Conservation (phyloP, 2,329 filamentous ascomycete species). For the Xylaria sp. region DNA sequence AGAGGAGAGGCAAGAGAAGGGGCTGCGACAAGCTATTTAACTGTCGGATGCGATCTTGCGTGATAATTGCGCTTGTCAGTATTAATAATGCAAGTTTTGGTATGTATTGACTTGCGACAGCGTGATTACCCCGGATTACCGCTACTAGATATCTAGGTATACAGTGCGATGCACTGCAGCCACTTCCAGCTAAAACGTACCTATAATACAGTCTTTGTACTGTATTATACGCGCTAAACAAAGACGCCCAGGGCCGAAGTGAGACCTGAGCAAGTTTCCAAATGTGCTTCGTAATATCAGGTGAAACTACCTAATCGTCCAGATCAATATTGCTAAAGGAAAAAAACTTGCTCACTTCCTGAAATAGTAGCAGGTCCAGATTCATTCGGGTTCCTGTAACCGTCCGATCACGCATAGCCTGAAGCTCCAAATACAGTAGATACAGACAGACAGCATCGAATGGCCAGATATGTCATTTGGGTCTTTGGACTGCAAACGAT, state of each 20-base stretch:
- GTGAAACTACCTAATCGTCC: conserved; percentile 38
- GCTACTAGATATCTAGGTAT: no score
- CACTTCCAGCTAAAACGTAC: no score
- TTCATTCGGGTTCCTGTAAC: not conserved
- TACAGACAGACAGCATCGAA: not conserved
- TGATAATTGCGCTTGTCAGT: conserved; percentile 11
- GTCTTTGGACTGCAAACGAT: conserved; percentile 17
- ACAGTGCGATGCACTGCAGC: no score
- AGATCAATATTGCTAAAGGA: conserved; percentile 14
- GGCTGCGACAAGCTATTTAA: conserved; percentile 30
- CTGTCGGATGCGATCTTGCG: conserved; percentile 11
- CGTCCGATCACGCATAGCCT: conserved; percentile 25
- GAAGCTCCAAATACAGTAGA: conserved; percentile 11
- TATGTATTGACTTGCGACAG: not conserved
- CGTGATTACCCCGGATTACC: conserved; percentile 2
- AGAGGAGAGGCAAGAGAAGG: conserved; percentile 8
- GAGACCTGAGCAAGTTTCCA: conserved; percentile 46
- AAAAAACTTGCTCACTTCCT: conserved; percentile 42
- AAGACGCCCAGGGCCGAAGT: conserved; percentile 25
- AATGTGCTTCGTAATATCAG: conserved; percentile 25
- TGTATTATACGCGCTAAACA: conserved; percentile 14
- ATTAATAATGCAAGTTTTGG: conserved; percentile 35
- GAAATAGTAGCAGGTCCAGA: not conserved
- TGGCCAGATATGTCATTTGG: conserved; percentile 26
- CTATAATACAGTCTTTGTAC: not conserved